phyloP scores from a whole-genome alignment of 2,329 filamentous ascomycete genomes.

The Colletotrichum incanum region DNA sequence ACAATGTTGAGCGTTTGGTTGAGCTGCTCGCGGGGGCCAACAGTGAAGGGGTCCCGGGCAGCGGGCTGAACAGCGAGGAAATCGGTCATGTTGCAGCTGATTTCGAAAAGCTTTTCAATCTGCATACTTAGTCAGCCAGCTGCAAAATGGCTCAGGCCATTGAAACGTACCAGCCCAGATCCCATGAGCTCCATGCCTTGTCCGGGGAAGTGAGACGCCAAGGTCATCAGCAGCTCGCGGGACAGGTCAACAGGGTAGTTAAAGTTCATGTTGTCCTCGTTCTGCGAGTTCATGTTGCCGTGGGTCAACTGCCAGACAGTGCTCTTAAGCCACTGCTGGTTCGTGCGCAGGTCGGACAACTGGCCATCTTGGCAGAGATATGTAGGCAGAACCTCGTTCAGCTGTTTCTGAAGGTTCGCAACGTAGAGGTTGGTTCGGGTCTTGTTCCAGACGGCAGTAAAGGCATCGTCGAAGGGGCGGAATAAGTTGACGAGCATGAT shows the following conservation, averaged over 20 bases:
- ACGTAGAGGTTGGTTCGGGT: constrained; percentile 73
- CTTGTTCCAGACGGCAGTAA: constrained; percentile 78
- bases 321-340: constrained; percentile 77
- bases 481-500: constrained; percentile 75
- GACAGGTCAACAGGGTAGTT: constrained; percentile 76
- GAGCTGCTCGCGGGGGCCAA: constrained; percentile 81
- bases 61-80: constrained; percentile 78
- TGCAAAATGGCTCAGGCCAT: not conserved
- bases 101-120: constrained; percentile 86
- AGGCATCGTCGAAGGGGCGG: constrained; percentile 76
- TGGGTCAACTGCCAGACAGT: constrained; percentile 76
- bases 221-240: constrained; percentile 73
- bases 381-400: constrained; percentile 68
- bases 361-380: constrained; percentile 69
- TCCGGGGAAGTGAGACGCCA: constrained; percentile 80
- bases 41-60: constrained; percentile 73
- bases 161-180: constrained; percentile 75
- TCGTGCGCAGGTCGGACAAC: constrained; percentile 69
- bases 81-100: constrained; percentile 81
- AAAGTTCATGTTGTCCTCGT: constrained; percentile 72
- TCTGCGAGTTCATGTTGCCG: constrained; percentile 62
- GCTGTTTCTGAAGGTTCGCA: constrained; percentile 73
- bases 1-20: constrained; percentile 78
- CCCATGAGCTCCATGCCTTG: constrained; percentile 83
- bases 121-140: constrained; percentile 48